Percentiles rank a stretch among this genome's conserved stretches.
Evolutionary conservation across 441 rosid genomes (phyloP).

Genomic region (Rhodomyrtus psidioides): DNA sequence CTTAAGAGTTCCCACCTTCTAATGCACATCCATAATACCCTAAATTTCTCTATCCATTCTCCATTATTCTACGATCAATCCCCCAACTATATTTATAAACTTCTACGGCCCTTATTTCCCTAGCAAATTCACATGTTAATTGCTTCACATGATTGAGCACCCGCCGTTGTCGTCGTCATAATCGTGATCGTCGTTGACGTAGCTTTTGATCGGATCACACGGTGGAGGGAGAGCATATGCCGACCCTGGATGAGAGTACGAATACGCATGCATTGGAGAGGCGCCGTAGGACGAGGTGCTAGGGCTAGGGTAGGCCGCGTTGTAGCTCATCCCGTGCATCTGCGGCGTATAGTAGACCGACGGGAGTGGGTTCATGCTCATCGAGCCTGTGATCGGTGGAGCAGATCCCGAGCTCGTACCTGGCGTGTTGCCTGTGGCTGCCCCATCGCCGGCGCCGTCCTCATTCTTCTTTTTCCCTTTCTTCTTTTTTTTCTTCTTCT

Average conservation of each 20-base stretch:
- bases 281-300: conserved; percentile 18
- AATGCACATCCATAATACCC: neutral
- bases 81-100: neutral
- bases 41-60: neutral
- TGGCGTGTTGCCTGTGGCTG: neutral
- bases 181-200: neutral
- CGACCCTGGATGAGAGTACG: conserved; percentile 4
- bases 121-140: neutral
- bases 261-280: conserved; percentile 15
- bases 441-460: neutral
- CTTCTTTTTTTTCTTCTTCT: conserved; percentile 34
- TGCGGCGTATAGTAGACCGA: conserved; percentile 22
- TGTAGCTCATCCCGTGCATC: conserved; percentile 31
- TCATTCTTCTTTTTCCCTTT: conserved; percentile 17
- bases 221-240: conserved; percentile 21
- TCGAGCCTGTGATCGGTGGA: conserved; percentile 4
- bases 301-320: conserved; percentile 19
- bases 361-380: conserved; percentile 5
- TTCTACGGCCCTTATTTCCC: neutral
- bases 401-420: neutral
- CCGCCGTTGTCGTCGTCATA: conserved; percentile 11
- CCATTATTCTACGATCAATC: neutral
- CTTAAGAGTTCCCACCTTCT: neutral
- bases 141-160: conserved; percentile 44
- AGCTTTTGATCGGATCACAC: conserved; percentile 9